Percentiles rank a stretch among this genome's conserved stretches.
phyloP scores from a whole-genome alignment of 2,329 filamentous ascomycete species.

The Knufia petricola region DNA sequence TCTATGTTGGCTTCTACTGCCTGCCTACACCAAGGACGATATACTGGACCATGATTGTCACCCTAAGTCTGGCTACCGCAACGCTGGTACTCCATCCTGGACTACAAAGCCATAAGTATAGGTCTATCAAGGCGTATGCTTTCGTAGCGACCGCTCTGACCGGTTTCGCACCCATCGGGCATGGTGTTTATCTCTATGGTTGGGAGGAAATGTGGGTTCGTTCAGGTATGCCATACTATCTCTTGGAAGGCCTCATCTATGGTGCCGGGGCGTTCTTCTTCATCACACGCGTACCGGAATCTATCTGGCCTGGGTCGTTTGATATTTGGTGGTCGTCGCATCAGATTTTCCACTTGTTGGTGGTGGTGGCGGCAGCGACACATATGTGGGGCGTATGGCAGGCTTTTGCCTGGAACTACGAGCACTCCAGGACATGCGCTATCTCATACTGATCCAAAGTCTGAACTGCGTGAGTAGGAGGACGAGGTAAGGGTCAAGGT shows the following conservation, averaged over 20 bases:
- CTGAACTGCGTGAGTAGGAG: too few relatives aligned
- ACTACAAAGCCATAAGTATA: conserved; percentile 26
- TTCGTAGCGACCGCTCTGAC: conserved; percentile 28
- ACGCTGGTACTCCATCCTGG: conserved; percentile 29
- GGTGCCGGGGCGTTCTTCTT: conserved; percentile 26
- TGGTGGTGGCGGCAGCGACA: conserved; percentile 32
- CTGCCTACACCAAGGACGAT: conserved; percentile 22
- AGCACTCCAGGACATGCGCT: conserved; percentile 19
- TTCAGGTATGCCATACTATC: conserved; percentile 27
- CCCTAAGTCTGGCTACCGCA: conserved; percentile 25
- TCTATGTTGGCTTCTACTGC: conserved; percentile 31
- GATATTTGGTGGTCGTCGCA: conserved; percentile 30
- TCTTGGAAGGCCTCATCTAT: conserved; percentile 27
- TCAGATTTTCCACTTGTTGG: conserved; percentile 29
- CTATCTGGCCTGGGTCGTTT: conserved; percentile 26
- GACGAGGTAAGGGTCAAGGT: too few relatives aligned
- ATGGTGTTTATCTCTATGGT: conserved; percentile 25
- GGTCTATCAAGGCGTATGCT: conserved; percentile 23
- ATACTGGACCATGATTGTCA: conserved; percentile 31
- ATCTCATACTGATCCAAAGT: neutral
- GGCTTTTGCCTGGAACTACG: conserved; percentile 28
- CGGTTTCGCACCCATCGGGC: conserved; percentile 28
- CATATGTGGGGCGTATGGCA: conserved; percentile 32
- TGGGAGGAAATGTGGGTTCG: conserved; percentile 22
- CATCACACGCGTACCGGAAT: conserved; percentile 22